A percentile compares a stretch with the other conserved stretches of the same genome.
Conservation (phyloP, 148 eudicot genomes). For the Chenopodium formosanum region DNA sequence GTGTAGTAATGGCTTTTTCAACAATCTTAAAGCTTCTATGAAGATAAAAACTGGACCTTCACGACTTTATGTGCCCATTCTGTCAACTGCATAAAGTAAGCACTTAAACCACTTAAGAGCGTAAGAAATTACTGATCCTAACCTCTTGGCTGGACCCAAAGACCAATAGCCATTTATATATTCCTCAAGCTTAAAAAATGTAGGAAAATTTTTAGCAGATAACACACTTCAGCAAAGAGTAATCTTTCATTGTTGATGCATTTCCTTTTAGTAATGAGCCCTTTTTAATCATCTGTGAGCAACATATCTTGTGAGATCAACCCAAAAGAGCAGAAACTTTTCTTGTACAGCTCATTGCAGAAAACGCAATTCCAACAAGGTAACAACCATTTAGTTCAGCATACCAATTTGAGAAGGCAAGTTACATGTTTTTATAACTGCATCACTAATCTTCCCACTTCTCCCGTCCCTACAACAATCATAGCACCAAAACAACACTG, state of each 20-base stretch:
- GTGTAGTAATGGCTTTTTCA: not conserved
- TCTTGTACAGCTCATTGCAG: not conserved
- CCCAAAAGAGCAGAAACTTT: conserved; percentile 1
- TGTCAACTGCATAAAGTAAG: too few species aligned
- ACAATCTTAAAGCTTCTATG: not conserved
- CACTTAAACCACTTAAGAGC: too few species aligned
- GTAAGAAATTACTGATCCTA: too few species aligned
- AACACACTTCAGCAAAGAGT: too few species aligned
- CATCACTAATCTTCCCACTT: not conserved
- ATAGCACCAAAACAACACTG: not conserved
- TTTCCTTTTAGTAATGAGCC: too few species aligned
- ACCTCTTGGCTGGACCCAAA: too few species aligned
- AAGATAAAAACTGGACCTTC: not conserved
- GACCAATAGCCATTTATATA: too few species aligned
- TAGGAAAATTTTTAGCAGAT: too few species aligned
- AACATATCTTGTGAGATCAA: not conserved
- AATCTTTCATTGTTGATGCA: too few species aligned
- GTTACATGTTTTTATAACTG: not conserved
- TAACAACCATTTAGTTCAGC: not conserved
- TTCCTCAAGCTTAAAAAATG: too few species aligned
- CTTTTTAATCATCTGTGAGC: not conserved
- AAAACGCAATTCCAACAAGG: not conserved
- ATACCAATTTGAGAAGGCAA: not conserved
- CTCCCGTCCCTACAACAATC: not conserved
- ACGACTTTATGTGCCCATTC: too few species aligned